These are phyloP conservation scores for Austropuccinia psidii DNA, from an alignment of 1,284 basidiomycete species.

Conservation along the genomic window DNA sequence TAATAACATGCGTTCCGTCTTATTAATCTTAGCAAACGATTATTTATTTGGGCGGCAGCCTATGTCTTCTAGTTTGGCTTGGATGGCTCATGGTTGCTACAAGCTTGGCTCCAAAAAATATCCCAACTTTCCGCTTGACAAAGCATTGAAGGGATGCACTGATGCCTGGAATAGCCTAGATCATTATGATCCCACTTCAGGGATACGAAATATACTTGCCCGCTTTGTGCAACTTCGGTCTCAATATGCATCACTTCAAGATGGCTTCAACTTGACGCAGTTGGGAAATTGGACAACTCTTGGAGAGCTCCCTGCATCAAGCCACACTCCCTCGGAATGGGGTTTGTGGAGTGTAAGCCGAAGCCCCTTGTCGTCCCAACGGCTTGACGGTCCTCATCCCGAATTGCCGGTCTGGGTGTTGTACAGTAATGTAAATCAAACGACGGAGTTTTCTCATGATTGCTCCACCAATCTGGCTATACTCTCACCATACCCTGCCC, in stretches of 20 bases:
- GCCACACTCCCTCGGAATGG: slow-evolving; percentile 66
- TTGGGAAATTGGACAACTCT: slow-evolving; percentile 71
- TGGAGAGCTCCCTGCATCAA: slow-evolving; percentile 74
- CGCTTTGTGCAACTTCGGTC: slow-evolving; percentile 65
- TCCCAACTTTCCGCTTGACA: slow-evolving; percentile 76
- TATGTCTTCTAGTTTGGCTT: slow-evolving; percentile 74
- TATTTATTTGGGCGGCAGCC: slow-evolving; percentile 64
- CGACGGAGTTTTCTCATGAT: slow-evolving; percentile 48
- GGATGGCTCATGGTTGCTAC: slow-evolving; percentile 88
- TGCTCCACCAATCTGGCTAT: slow-evolving; percentile 30
- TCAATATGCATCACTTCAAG: slow-evolving; percentile 65
- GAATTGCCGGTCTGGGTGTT: slow-evolving; percentile 45
- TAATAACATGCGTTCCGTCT: neutral
- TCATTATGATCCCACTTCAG: slow-evolving; percentile 80
- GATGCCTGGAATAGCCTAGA: slow-evolving; percentile 83
- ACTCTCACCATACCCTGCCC: slow-evolving; percentile 62
- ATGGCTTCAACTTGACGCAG: slow-evolving; percentile 70
- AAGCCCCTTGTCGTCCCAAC: slow-evolving; percentile 19
- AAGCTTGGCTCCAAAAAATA: slow-evolving; percentile 76
- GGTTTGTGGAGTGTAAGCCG: slow-evolving; percentile 69
- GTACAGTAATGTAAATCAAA: slow-evolving; percentile 34
- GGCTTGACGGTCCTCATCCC: slow-evolving; percentile 55
- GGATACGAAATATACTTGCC: slow-evolving; percentile 62
- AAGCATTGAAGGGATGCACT: slow-evolving; percentile 65
- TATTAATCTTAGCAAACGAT: neutral